Conservation (phyloP, 768 basidiomycete species). For the Daedaleopsis sinensis region DNA sequence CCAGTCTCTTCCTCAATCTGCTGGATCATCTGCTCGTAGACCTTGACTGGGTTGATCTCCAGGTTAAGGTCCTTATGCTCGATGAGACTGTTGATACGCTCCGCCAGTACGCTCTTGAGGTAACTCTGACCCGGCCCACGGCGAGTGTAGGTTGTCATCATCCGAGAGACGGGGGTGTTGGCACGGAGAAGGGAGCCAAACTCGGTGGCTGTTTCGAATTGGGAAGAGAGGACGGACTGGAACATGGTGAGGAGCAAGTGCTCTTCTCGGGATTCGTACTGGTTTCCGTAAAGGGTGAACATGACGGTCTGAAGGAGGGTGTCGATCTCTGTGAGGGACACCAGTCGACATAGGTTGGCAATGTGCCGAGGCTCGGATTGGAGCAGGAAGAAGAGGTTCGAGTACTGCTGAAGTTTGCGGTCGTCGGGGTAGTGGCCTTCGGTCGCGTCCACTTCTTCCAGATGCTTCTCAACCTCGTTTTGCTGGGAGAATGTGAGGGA, state of each 20-base stretch:
- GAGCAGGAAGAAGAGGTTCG: conserved; percentile 97
- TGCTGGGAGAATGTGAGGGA: conserved; percentile 52
- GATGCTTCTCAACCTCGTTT: conserved; percentile 91
- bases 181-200: conserved; percentile 98
- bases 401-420: conserved; percentile 92
- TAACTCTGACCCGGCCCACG: conserved; percentile 98
- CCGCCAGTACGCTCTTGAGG: conserved; percentile 95
- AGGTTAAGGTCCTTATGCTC: conserved; percentile 99
- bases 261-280: conserved; percentile 85
- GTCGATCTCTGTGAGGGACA: conserved; percentile 95
- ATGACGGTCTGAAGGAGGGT: conserved; percentile 99
- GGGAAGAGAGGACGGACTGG: conserved; percentile 96
- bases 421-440: conserved; percentile 95
- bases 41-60: conserved; percentile 99
- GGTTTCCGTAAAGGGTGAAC: conserved; percentile 99
- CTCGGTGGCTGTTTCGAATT: conserved; percentile 98
- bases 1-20: conserved; percentile 99
- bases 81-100: conserved; percentile 97
- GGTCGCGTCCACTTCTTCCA: conserved; percentile 94
- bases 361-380: conserved; percentile 98
- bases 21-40: conserved; percentile 99
- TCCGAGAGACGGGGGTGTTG: conserved; percentile 98
- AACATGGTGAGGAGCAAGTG: conserved; percentile 99
- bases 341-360: conserved; percentile 93
- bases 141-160: conserved; percentile 99